Evolutionary conservation across 495 filamentous ascomycete genomes (phyloP), one percentile per base, ranked within the genome.

Genomic region (Apodospora peruviana): DNA sequence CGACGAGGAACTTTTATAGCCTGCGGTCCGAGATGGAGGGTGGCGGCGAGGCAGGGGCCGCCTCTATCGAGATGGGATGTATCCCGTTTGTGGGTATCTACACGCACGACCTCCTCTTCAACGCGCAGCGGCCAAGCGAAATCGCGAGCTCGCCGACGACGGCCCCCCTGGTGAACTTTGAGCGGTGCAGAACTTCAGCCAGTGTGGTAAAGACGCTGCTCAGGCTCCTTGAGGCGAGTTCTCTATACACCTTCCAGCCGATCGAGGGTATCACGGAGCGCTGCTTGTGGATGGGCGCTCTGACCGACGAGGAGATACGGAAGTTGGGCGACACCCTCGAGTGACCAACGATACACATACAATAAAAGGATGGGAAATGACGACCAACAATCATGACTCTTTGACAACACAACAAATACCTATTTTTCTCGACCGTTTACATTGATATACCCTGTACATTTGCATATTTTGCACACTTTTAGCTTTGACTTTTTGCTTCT

Each of bases 81-180:
- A 96, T 99, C 60, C 94, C 94, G 3, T 96, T 99, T 63, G 88
- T 98, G 60, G 93, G 89, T 70, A 83, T 78, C 40, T 98, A 97
- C 65, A 91, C 91, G 4, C 91, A 96, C 58, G 94, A 99, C 57
- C 77, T 99, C n/a, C 88, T 95, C 27, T 94, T 90, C 67, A 99
- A 97, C 63, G 82, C 88, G 0, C 90, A 96, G 65, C 86, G 94
- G 57, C 91, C 91, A 14, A 75, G 76, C 16, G 74, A 82, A 62
- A 76, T 86, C 73, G 85, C 59, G 47, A 86, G 70, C 52, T 74
- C 79, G 18, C 78, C 80, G 45, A 79, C 78, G 12, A 78, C 76
- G 14, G 86, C 89, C 53, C 80, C 87, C 22, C 70, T 99, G 42
- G 81, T 97, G 50, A 99, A 99, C 62, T 97, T 97, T 62, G 94